Evolutionary conservation across 371 early-diverging fungal genomes (phyloP), one percentile per base, ranked within the genome.

Genomic region (Phascolomyces articulosus): DNA sequence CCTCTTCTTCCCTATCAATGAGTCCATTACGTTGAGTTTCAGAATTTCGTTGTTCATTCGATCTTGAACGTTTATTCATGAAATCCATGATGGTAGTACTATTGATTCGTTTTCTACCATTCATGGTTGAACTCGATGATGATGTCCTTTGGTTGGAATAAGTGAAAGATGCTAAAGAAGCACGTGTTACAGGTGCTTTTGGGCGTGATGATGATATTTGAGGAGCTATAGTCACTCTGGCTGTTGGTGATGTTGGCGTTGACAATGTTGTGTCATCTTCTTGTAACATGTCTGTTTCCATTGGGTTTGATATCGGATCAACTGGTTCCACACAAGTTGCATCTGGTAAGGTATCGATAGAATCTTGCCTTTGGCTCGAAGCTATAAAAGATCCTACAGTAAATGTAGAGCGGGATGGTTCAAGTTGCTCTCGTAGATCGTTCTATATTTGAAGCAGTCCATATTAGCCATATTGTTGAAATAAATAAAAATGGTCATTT

Each of bases 361-460:
- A n/a, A n/a, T n/a, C n/a, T n/a, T n/a, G n/a, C n/a, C n/a, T n/a
- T 16, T 9, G 24, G 10, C 18, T 16, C 10, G 16, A 31, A 16
- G 15, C 3, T 55, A 9, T 13, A 55, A 55, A 31, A 20, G 56
- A 16, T 31, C 55, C 66, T 4, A 27, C 58, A 1, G 70, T 65
- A 64, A 82, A 87, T 2, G 85, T 87, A 7, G 84, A 86, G 60
- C 88, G 79, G 59, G 82, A 82, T 10, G 90, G 89, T 60, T 89
- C 85, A 57, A 90, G 78, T 13, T 87, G 55, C 15, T 73, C 68
- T 13, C 68, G 76, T 1, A 91, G 63, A 23, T 77, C 67, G 28
- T 78, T 76, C 76, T 79, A 24, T 13, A 59, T 38, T 34, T 9
- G 6, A 2, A 6, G 11, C 34, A 0, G 34, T n/a, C n/a, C n/a